phyloP scores from a whole-genome alignment of 2,329 filamentous ascomycete species.

The Verticillium nubilum region DNA sequence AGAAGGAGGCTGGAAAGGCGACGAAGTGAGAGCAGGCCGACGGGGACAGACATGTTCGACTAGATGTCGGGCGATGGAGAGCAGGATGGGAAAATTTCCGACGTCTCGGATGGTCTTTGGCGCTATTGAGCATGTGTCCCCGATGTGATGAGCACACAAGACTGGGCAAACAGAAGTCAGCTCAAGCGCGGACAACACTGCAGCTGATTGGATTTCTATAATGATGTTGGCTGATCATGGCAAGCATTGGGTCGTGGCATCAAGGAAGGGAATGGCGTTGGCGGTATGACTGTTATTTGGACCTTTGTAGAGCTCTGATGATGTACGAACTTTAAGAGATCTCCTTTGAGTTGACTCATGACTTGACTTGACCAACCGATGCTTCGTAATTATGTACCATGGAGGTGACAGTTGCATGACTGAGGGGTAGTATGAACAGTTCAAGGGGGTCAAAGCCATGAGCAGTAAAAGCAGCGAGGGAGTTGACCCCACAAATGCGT shows the following conservation, averaged over 20 bases:
- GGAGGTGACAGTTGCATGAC: no score
- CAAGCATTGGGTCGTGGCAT: neutral
- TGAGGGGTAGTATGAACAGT: no score
- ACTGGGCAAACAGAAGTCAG: neutral
- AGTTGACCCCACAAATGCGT: neutral
- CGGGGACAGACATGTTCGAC: conserved; percentile 31
- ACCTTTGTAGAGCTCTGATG: neutral
- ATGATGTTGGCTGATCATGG: neutral
- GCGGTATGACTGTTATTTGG: neutral
- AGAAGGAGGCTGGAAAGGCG: conserved; percentile 51
- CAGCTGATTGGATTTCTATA: neutral
- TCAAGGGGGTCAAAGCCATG: no score
- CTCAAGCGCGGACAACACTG: neutral
- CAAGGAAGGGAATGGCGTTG: neutral
- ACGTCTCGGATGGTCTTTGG: neutral
- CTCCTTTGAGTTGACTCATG: neutral
- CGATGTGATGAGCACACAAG: neutral
- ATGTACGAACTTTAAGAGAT: neutral
- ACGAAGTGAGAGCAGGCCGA: conserved; percentile 31
- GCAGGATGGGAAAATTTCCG: neutral
- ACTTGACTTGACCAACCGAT: no score
- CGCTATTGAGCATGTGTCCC: neutral
- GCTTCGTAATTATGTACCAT: no score
- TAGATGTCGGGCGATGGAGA: conserved; percentile 11
- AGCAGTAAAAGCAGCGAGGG: neutral